phyloP scores from a whole-genome alignment of 768 basidiomycete genomes.

The Lentinula aciculospora region DNA sequence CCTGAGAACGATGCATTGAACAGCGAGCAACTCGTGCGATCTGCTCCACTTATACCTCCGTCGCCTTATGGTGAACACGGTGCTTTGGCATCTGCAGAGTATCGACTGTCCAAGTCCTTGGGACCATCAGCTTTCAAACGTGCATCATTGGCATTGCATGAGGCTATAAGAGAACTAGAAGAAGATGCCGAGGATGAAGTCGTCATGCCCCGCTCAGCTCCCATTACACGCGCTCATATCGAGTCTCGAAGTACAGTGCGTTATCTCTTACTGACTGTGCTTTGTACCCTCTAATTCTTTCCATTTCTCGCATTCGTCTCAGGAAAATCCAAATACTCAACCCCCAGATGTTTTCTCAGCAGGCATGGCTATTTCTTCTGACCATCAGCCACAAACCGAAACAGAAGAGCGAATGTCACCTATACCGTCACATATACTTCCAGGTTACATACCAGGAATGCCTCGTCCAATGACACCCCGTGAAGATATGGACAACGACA shows the following conservation, averaged over 20 bases:
- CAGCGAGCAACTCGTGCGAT: slow-evolving; percentile 30
- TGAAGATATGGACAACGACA: slow-evolving; percentile 62
- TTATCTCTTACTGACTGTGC: slow-evolving; percentile 10
- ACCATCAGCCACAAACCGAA: slow-evolving; percentile 44
- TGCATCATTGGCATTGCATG: slow-evolving; percentile 70
- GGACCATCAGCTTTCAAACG: slow-evolving; percentile 49
- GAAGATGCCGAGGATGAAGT: slow-evolving; percentile 75
- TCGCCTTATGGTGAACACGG: slow-evolving; percentile 29
- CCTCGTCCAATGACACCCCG: slow-evolving; percentile 88
- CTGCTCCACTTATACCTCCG: slow-evolving; percentile 35
- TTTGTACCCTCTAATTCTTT: neutral
- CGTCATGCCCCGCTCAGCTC: slow-evolving; percentile 61
- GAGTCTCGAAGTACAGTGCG: slow-evolving; percentile 28
- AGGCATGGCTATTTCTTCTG: slow-evolving; percentile 67
- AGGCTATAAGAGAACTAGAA: slow-evolving; percentile 74
- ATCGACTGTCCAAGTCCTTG: slow-evolving; percentile 44
- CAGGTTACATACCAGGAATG: slow-evolving; percentile 89
- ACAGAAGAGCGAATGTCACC: slow-evolving; percentile 55
- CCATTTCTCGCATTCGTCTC: neutral
- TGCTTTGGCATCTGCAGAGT: slow-evolving; percentile 33
- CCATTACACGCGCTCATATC: slow-evolving; percentile 33
- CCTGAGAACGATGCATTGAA: slow-evolving; percentile 42
- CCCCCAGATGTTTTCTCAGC: slow-evolving; percentile 45
- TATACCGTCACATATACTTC: slow-evolving; percentile 56
- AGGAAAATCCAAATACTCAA: slow-evolving; percentile 1